A percentile compares a stretch with the other conserved stretches of the same genome.
phyloP scores from a whole-genome alignment of 768 basidiomycete species.

The Boletus insuetus region DNA sequence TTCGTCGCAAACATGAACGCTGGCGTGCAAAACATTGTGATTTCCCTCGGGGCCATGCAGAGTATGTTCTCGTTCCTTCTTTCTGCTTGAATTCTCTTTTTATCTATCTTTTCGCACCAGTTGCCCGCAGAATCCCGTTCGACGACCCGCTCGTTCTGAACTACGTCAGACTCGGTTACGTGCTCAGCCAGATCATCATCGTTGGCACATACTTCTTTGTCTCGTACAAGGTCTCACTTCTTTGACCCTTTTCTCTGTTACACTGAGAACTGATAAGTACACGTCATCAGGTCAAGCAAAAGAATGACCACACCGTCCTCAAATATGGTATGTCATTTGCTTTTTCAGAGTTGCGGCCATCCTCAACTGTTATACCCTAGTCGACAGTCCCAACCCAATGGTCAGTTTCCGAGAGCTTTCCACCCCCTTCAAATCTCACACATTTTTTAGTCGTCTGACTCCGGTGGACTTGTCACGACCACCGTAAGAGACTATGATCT shows the following conservation, averaged over 20 bases:
- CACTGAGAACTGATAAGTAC: constrained; percentile 5
- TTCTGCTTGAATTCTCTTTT: background rate
- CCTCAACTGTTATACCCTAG: constrained; percentile 36
- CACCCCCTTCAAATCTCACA: background rate
- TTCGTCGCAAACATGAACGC: constrained; percentile 56
- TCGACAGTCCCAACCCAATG: constrained; percentile 75
- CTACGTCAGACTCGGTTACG: constrained; percentile 84
- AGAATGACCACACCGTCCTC: constrained; percentile 94
- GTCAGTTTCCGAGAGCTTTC: constrained; percentile 37
- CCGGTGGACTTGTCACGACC: constrained; percentile 79
- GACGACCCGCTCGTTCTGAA: constrained; percentile 80
- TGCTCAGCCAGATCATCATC: constrained; percentile 66
- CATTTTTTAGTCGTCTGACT: constrained; percentile 50
- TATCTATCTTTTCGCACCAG: constrained; percentile 38
- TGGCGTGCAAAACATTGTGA: constrained; percentile 75
- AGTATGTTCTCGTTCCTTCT: constrained; percentile 36
- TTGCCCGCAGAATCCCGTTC: constrained; percentile 88
- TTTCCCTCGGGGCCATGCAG: constrained; percentile 95
- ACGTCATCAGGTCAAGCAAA: constrained; percentile 72
- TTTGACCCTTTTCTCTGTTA: background rate
- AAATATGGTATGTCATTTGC: constrained; percentile 74
- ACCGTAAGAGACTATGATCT: constrained; percentile 95
- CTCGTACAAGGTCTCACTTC: constrained; percentile 55
- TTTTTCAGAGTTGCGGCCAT: background rate
- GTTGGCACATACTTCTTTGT: constrained; percentile 79